Evolutionary conservation across 768 basidiomycete species (phyloP).

Genomic region (Russula emetica): DNA sequence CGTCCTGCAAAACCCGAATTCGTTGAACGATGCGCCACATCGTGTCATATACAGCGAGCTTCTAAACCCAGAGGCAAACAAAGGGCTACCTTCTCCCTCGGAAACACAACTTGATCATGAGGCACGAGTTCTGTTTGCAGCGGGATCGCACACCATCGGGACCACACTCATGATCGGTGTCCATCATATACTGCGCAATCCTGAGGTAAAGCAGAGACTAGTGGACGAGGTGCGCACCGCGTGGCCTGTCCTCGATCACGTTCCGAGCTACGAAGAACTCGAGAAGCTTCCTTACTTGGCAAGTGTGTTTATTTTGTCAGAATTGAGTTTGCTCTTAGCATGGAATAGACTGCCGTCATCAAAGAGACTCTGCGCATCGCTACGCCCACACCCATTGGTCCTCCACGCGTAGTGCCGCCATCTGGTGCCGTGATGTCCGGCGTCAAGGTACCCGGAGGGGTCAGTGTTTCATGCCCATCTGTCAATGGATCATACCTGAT

Average conservation of each 20-base stretch:
- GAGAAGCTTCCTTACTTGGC: slow-evolving; percentile 21
- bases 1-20: slow-evolving; percentile 3
- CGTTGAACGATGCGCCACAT: slow-evolving; percentile 17
- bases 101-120: slow-evolving; percentile 12
- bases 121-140: slow-evolving; percentile 17
- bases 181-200: slow-evolving; percentile 13
- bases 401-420: slow-evolving; percentile 17
- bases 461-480: slow-evolving; percentile 3
- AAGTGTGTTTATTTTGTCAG: not conserved
- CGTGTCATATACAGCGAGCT: slow-evolving; percentile 21
- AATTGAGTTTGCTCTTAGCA: not conserved
- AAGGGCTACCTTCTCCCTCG: slow-evolving; percentile 1
- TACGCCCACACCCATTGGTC: not conserved
- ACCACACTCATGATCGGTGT: slow-evolving; percentile 15
- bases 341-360: slow-evolving; percentile 20
- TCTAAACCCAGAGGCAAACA: slow-evolving; percentile 14
- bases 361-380: slow-evolving; percentile 17
- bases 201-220: slow-evolving; percentile 3
- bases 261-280: slow-evolving; percentile 16
- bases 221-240: slow-evolving; percentile 3
- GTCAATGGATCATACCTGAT: not conserved
- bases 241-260: slow-evolving; percentile 14
- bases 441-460: slow-evolving; percentile 16
- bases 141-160: slow-evolving; percentile 22
- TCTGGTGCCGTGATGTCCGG: slow-evolving; percentile 19